Evolutionary conservation across 257 asterid species (phyloP).

Genomic region (Lantana camara): DNA sequence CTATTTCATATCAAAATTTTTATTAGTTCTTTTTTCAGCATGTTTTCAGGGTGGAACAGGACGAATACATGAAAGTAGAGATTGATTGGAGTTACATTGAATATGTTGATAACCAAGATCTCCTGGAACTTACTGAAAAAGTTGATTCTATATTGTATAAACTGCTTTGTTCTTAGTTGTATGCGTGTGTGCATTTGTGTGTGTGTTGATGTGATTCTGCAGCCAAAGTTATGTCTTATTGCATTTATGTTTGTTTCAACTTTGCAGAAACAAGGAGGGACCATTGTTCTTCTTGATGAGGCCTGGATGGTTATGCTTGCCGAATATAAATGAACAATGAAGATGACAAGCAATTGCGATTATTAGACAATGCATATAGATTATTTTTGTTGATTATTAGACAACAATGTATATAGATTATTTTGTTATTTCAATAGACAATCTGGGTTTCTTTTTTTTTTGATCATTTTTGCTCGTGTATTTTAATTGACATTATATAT

Average conservation of each 20-base stretch:
- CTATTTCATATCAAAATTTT: conserved; percentile 29
- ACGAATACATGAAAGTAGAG: conserved; percentile 84
- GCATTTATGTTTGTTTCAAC: conserved; percentile 23
- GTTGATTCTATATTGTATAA: conserved; percentile 42
- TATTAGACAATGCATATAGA: no score
- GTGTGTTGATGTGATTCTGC: conserved; percentile 14
- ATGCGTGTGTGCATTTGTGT: neutral
- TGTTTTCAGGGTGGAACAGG: conserved; percentile 93
- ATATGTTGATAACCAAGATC: conserved; percentile 89
- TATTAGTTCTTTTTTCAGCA: conserved; percentile 53
- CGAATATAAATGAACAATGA: no score
- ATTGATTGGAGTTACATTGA: conserved; percentile 94
- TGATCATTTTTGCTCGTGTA: no score
- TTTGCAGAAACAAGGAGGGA: conserved; percentile 96
- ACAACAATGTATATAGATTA: no score
- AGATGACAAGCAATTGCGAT: no score
- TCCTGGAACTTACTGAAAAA: conserved; percentile 91
- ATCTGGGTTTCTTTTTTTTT: no score
- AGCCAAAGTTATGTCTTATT: conserved; percentile 25
- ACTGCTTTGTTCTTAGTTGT: no score
- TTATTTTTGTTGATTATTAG: no score
- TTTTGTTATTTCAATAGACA: no score
- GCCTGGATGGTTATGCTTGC: conserved; percentile 67
- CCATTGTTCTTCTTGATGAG: conserved; percentile 91
- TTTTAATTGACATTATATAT: no score